phyloP scores from a whole-genome alignment of 1,284 basidiomycete species.

The Ceratobasidium sp. region DNA sequence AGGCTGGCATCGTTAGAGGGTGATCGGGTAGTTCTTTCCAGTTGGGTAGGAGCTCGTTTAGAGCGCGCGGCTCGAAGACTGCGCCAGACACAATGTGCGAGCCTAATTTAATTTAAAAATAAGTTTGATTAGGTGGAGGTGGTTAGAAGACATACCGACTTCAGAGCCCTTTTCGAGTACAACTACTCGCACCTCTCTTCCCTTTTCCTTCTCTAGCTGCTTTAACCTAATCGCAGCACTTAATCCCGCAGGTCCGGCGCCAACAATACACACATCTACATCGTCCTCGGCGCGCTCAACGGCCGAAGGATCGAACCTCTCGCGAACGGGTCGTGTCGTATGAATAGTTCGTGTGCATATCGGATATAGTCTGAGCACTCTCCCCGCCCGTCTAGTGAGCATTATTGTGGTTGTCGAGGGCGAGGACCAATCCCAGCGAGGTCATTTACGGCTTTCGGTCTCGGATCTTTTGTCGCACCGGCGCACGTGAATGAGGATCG shows the following conservation, averaged over 20 bases:
- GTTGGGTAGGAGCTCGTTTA: constrained; percentile 92
- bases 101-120: constrained; percentile 65
- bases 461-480: constrained; percentile 25
- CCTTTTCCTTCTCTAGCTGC: constrained; percentile 87
- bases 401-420: constrained; percentile 10
- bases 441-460: constrained; percentile 5
- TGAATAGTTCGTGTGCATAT: background rate
- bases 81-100: constrained; percentile 97
- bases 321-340: constrained; percentile 14
- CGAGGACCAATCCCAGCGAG: constrained; percentile 24
- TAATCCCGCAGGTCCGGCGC: constrained; percentile 94
- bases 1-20: constrained; percentile 84
- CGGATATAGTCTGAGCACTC: constrained; percentile 13
- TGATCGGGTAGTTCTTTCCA: constrained; percentile 76
- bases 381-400: constrained; percentile 9
- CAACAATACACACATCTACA: constrained; percentile 97
- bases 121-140: background rate
- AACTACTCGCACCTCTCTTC: constrained; percentile 85
- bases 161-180: constrained; percentile 96
- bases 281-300: constrained; percentile 88
- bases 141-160: constrained; percentile 83
- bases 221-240: constrained; percentile 97
- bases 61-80: constrained; percentile 92
- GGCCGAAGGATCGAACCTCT: constrained; percentile 62
- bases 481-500: constrained; percentile 22